Base-by-base conservation (phyloP, 345 rosid genomes). In the Hirschfeldia incana region DNA sequence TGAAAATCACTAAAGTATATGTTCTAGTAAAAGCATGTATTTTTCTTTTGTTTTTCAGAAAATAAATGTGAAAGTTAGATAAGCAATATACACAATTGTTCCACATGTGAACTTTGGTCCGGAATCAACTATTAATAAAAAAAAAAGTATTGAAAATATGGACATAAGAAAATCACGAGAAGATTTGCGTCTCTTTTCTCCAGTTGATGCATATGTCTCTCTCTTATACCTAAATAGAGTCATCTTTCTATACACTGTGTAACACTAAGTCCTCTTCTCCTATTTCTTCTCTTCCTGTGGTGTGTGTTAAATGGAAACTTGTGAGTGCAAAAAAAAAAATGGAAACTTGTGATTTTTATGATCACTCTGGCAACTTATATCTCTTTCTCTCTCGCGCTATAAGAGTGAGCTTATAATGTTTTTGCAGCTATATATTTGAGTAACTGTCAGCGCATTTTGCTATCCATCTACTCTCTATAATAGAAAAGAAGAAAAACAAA, bases 271-370 rank as follows among this genome's bases (percentile, higher is more conserved):
- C 85, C 73, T 51, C 68, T 69, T 76, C 77, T 81, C 12, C 72
- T 71, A 59, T 27, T 59, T 26, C 32, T 59, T 26, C 32, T 59
- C 64, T 58, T 58, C 62, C 49, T 42, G 3, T 63, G 83, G 81
- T 82, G 62, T 82, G 37, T 42, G 78, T 49, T 73, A 68, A 67
- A 60, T 69, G 70, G 70, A 74, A 58, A 62, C 74, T 67, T 68
- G 72, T 82, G 77, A 80, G 82, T 87, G 79, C 21, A 21, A 21
- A 21, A 21, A 21, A 21, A 21, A 21, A 68, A 67, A 60, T 69
- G 70, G 70, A 74, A 58, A 62, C 74, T 67, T 68, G 72, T 82
- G 77, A 80, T 83, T 87, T 85, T 77, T 86, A 80, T 80, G 12
- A 68, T 68, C 34, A 69, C 61, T 77, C 42, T 74, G 70, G 36